Evolutionary conservation across 148 eudicot species (phyloP).

Genomic region (Salicornia ramosissima): DNA sequence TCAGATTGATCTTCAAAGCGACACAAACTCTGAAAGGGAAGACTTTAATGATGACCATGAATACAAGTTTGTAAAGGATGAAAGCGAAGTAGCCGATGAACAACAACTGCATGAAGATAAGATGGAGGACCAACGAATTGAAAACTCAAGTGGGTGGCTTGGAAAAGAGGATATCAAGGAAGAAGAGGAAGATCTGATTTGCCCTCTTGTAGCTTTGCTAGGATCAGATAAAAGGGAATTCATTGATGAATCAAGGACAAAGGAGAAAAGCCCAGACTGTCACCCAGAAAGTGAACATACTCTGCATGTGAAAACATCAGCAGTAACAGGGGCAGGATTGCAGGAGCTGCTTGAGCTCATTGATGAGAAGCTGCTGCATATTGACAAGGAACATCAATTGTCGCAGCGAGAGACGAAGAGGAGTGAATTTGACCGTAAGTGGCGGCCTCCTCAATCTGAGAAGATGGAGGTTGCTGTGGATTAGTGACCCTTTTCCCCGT

Average conservation of each 20-base stretch:
- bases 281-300: conserved; percentile 26
- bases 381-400: conserved; percentile 14
- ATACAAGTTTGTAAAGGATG: conserved; percentile 20
- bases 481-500: conserved; percentile 12
- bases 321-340: conserved; percentile 74
- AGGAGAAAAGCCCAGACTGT: conserved; percentile 13
- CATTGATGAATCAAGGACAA: conserved; percentile 7
- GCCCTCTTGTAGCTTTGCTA: conserved; percentile 30
- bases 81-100: conserved; percentile 28
- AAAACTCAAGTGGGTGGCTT: conserved; percentile 44
- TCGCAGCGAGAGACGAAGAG: conserved; percentile 36
- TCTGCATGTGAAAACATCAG: conserved; percentile 60
- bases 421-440: conserved; percentile 49
- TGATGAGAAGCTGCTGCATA: conserved; percentile 52
- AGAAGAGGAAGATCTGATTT: conserved; percentile 29
- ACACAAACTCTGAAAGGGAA: conserved; percentile 25
- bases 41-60: conserved; percentile 19
- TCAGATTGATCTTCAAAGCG: conserved; percentile 72
- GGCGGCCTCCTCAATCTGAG: conserved; percentile 67
- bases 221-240: conserved; percentile 20
- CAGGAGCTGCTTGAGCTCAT: conserved; percentile 74
- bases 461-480: conserved; percentile 47
- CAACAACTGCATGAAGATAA: conserved; percentile 29
- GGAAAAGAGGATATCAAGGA: conserved; percentile 28
- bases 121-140: conserved; percentile 25